phyloP scores from a whole-genome alignment of 2,329 filamentous ascomycete genomes.

The Pleomassaria siparia region DNA sequence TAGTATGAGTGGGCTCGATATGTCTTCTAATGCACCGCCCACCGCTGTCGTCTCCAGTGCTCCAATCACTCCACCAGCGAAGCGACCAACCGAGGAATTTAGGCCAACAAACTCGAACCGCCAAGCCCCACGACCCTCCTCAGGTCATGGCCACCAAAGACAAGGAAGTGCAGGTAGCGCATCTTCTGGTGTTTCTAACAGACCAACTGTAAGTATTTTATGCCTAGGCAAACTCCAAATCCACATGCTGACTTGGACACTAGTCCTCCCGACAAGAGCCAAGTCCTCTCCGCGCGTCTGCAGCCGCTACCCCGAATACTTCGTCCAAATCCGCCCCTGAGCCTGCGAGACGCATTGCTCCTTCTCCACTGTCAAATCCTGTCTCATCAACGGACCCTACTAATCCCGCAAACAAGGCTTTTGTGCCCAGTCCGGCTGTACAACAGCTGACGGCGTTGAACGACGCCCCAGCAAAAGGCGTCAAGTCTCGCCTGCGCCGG shows the following conservation, averaged over 20 bases:
- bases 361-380: conserved; percentile 52
- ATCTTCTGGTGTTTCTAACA: conserved; percentile 35
- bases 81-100: conserved; percentile 20
- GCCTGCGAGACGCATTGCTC: conserved; percentile 45
- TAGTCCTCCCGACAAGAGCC: conserved; percentile 31
- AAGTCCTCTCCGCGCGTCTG: conserved; percentile 12
- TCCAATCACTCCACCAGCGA: conserved; percentile 15
- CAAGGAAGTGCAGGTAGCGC: conserved; percentile 43
- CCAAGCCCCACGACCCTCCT: conserved; percentile 31
- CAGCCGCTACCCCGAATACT: conserved; percentile 20
- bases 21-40: conserved; percentile 19
- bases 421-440: conserved; percentile 66
- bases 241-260: background rate
- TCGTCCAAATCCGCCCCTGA: conserved; percentile 43
- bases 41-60: conserved; percentile 11
- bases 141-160: conserved; percentile 39
- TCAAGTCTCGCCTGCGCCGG: conserved; percentile 82
- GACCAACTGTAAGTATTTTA: conserved; percentile 35
- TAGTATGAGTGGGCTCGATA: conserved; percentile 71
- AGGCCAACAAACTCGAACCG: conserved; percentile 32
- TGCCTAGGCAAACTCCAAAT: background rate
- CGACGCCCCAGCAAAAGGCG: conserved; percentile 76
- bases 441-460: conserved; percentile 86
- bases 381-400: conserved; percentile 40
- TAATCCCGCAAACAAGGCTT: conserved; percentile 18